Evolutionary conservation across 371 early-diverging fungal genomes (phyloP).

Genomic region (Zancudomyces culisetae): DNA sequence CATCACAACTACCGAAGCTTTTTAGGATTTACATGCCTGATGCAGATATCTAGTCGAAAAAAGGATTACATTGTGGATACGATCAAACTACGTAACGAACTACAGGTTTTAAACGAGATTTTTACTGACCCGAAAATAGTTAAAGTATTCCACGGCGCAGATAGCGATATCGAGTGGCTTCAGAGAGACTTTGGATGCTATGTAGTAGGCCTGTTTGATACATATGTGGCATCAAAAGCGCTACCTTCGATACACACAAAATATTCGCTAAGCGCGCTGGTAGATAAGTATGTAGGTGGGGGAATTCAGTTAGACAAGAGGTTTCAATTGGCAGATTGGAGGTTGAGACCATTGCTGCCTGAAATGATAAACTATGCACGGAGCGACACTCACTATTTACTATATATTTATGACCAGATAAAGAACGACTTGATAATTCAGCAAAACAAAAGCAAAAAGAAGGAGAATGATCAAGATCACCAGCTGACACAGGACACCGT

Average conservation of each 20-base stretch:
- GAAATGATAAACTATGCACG: conserved; percentile 90
- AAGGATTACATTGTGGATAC: conserved; percentile 86
- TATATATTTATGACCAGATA: conserved; percentile 83
- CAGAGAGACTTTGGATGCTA: conserved; percentile 94
- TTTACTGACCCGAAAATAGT: conserved; percentile 74
- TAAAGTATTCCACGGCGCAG: conserved; percentile 94
- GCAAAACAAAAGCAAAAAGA: conserved; percentile 8
- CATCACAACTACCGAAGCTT: conserved; percentile 84
- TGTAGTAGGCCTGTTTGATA: conserved; percentile 89
- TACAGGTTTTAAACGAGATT: conserved; percentile 56
- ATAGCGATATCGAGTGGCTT: conserved; percentile 89
- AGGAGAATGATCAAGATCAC: conserved; percentile 7
- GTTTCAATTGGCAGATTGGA: conserved; percentile 95
- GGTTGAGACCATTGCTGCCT: conserved; percentile 71
- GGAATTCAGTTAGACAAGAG: conserved; percentile 82
- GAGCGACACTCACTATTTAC: conserved; percentile 85
- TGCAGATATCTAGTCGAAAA: conserved; percentile 80
- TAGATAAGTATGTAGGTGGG: conserved; percentile 74
- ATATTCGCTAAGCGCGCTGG: conserved; percentile 86
- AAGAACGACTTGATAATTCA: conserved; percentile 58
- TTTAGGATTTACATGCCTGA: conserved; percentile 86
- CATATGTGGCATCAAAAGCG: conserved; percentile 75
- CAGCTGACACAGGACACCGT: conserved; percentile 28
- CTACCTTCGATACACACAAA: conserved; percentile 44
- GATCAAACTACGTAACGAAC: conserved; percentile 50